Base-by-base conservation (phyloP, 371 early-diverging fungal genomes). In the Catenaria anguillulae region DNA sequence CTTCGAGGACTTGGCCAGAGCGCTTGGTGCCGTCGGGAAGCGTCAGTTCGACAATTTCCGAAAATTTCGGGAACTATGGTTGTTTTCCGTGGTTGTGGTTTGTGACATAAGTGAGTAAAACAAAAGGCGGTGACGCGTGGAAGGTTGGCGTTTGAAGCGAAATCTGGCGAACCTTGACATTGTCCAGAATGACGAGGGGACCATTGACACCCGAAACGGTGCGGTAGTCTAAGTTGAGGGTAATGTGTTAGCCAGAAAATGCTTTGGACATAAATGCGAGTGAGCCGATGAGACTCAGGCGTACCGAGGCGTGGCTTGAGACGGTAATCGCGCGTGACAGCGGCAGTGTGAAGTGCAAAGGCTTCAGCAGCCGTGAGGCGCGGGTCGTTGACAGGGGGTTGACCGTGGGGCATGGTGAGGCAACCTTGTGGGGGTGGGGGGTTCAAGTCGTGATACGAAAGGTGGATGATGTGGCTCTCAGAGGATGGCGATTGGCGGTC, bases 181-280 rank as follows among this genome's bases (percentile, higher is more conserved):
- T 92, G 72, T 99, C 99, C 64, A 99, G 79, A 75, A 99, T 96
- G 54, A 99, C 98, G 69, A 99, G 79, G 43, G 99, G 99, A 43
- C 99, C 99, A 74, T 99, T 99, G 56, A 99, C 98, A 72, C 99
- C 98, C 37, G 93, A 81, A 36, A 99, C 97, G 50, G 98, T 99
- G 62, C 95, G 84, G 76, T 99, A 99, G 71, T 95, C 97, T n/a
- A n/a, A n/a, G n/a, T n/a, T n/a, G n/a, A n/a, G n/a, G n/a, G n/a
- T n/a, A n/a, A n/a, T n/a, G n/a, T n/a, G n/a, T n/a, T n/a, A n/a
- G n/a, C n/a, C n/a, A n/a, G n/a, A n/a, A n/a, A n/a, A n/a, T n/a
- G n/a, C n/a, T n/a, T n/a, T n/a, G n/a, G n/a, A n/a, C n/a, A n/a
- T n/a, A n/a, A n/a, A n/a, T n/a, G n/a, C n/a, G n/a, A n/a, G n/a